Evolutionary conservation across 331 rosid genomes (phyloP).

Genomic region (Arachis monticola): DNA sequence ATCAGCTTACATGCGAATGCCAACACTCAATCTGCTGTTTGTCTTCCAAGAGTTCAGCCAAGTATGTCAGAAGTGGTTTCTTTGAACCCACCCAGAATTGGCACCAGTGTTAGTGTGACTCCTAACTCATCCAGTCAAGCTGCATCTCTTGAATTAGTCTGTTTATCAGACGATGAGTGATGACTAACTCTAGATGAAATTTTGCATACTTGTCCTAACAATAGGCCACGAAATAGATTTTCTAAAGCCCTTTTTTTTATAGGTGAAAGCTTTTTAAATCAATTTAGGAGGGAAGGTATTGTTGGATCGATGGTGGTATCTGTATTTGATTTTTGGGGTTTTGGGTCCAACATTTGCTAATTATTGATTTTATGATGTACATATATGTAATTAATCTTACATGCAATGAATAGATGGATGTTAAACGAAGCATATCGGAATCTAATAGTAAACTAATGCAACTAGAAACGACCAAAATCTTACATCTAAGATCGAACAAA

Average conservation of each 20-base stretch:
- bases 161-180: constrained; percentile 67
- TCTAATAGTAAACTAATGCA: not conserved
- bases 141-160: constrained; percentile 46
- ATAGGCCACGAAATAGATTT: constrained; percentile 11
- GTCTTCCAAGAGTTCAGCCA: constrained; percentile 31
- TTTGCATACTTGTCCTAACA: constrained; percentile 5
- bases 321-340: not conserved
- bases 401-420: constrained; percentile 2
- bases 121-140: constrained; percentile 41
- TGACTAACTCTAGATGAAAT: constrained; percentile 25
- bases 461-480: not conserved
- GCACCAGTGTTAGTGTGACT: constrained; percentile 7
- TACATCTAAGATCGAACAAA: too few species aligned
- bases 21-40: constrained; percentile 43
- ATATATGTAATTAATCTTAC: constrained; percentile 24
- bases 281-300: not conserved
- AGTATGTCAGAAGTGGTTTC: constrained; percentile 26
- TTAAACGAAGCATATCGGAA: constrained; percentile 12
- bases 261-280: not conserved
- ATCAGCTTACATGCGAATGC: constrained; percentile 37
- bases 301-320: not conserved
- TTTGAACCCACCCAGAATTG: constrained; percentile 29
- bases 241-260: not conserved
- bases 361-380: constrained; percentile 36
- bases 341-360: not conserved